A percentile compares a stretch with the other conserved stretches of the same genome.
These are phyloP conservation scores for Paratinospora sagittata DNA, from an alignment of 164 flowering plant genomes.

Conservation along the genomic window DNA sequence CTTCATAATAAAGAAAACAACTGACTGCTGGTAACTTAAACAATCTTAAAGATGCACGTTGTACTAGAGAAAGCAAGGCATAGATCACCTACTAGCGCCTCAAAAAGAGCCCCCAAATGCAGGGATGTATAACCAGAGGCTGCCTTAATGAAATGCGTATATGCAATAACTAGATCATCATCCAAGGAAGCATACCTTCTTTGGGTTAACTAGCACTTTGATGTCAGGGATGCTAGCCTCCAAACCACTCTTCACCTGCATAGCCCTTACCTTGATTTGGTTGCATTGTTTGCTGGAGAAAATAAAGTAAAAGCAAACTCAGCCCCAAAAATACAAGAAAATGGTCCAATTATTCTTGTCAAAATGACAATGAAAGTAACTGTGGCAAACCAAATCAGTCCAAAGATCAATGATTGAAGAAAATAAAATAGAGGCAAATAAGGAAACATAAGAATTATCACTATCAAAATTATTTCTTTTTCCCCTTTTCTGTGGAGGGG, in stretches of 20 bases:
- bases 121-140: neutral
- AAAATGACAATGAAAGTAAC: neutral
- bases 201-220: conserved; percentile 60
- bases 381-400: neutral
- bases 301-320: neutral
- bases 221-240: conserved; percentile 50
- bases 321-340: neutral
- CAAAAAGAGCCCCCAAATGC: neutral
- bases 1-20: neutral
- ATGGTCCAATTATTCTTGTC: neutral
- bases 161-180: neutral
- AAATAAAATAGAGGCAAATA: neutral
- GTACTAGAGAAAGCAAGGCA: neutral
- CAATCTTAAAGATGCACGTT: neutral
- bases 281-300: conserved; percentile 56
- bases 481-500: neutral
- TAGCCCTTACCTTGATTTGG: conserved; percentile 55
- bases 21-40: neutral
- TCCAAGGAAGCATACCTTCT: conserved; percentile 41
- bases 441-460: neutral
- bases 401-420: neutral
- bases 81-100: neutral
- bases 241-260: conserved; percentile 47
- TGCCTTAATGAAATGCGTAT: neutral
- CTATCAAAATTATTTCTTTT: neutral